Evolutionary conservation across 2,329 filamentous ascomycete genomes (phyloP), one percentile per base, ranked within the genome.

Genomic region (Rhynchosporium graminicola): DNA sequence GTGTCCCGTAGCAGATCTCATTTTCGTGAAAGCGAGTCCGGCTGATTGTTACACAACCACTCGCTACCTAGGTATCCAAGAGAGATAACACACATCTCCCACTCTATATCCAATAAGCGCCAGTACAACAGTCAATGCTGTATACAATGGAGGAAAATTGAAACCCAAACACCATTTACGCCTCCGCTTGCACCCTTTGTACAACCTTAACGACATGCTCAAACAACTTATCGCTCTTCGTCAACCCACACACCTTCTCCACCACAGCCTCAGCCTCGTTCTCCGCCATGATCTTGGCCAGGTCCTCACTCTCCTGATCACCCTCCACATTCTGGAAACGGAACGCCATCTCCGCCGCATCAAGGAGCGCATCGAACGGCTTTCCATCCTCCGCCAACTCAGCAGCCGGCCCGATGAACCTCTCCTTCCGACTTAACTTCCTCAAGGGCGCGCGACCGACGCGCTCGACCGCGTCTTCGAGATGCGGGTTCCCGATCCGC

Each of bases 261-360:
- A 94, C 91, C 8, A 94, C 90, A 1, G 89, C 87, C 70, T 90
- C 87, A 13, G 94, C 81, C 2, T 82, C 81, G 73, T 89, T 84
- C 66, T 87, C 83, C 65, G 89, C 86, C 80, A 99, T 89, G 74
- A 96, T 92, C 80, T 90, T 87, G 72, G 91, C 91, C 10, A 99
- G 83, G 78, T 96, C 88, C 68, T 80, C 82, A 67, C 90, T 96
- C 84, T 98, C 95, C 0, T 96, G 91, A 67, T 99, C 95, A 12
- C 87, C 92, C 70, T 93, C 86, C 61, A 97, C 90, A 71, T 97
- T 91, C 80, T 97, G 93, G 87, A 98, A 99, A 67, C 90, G 91
- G 76, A 99, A 88, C 6, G 91, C 88, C 87, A 94, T 92, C 82
- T 98, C 94, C 51, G 95, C 86, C 26, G 91, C 90, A 63, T 88